A percentile compares a stretch with the other conserved stretches of the same genome.
Conservation (phyloP, 2,329 filamentous ascomycete genomes). For the Rhynchosporium graminicola region DNA sequence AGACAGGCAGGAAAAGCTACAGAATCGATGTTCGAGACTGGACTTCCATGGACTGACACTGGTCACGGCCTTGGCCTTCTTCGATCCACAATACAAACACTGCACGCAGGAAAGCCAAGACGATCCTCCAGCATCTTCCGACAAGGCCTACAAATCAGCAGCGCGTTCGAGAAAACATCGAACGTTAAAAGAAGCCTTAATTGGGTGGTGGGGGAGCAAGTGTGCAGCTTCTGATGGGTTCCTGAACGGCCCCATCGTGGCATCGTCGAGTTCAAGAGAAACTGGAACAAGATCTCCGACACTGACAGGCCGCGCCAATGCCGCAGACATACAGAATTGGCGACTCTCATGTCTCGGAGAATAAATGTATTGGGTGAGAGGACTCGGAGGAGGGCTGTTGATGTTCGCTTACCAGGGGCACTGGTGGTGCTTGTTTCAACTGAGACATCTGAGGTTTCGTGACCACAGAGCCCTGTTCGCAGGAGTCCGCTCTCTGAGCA, state of each 20-base stretch:
- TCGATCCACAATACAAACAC: constrained; percentile 1
- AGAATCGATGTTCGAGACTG: not conserved
- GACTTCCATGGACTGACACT: constrained; percentile 9
- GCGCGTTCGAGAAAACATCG: constrained; percentile 18
- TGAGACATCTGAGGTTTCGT: constrained; percentile 28
- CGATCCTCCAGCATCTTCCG: not conserved
- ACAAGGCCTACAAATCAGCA: constrained; percentile 21
- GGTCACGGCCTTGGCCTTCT: constrained; percentile 10
- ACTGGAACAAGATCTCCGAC: constrained; percentile 36
- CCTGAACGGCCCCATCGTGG: constrained; percentile 17
- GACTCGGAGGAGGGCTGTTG: not conserved
- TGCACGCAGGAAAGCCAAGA: constrained; percentile 13
- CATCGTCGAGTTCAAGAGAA: constrained; percentile 11
- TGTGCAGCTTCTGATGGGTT: not conserved
- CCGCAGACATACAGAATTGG: constrained; percentile 25
- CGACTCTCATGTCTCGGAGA: constrained; percentile 19
- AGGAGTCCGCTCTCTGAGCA: not conserved
- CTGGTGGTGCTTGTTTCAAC: constrained; percentile 22
- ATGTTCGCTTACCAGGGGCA: constrained; percentile 4
- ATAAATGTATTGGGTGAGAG: constrained; percentile 23
- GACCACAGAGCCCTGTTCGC: no score
- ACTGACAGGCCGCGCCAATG: constrained; percentile 26
- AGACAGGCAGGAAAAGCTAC: constrained; percentile 12
- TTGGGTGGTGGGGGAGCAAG: constrained; percentile 13
- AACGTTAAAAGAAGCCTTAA: constrained; percentile 18